Evolutionary conservation across 768 basidiomycete species (phyloP).

Genomic region (Tulasnella sp.): DNA sequence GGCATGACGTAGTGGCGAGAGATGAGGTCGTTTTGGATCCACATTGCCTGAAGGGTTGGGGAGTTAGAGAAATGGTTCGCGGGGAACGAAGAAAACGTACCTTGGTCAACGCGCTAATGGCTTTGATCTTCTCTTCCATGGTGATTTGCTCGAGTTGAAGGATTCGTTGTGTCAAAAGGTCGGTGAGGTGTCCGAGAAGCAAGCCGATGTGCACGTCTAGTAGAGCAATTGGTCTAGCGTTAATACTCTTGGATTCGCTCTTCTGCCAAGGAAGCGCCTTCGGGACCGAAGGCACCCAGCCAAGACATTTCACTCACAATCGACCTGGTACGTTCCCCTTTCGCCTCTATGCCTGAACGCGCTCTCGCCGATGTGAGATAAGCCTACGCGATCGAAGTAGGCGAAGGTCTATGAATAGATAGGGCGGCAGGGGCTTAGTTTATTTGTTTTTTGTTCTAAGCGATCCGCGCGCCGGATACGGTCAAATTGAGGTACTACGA

Average conservation of each 20-base stretch:
- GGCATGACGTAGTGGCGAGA: conserved; percentile 4
- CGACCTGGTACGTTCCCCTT: background rate
- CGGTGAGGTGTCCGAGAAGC: background rate
- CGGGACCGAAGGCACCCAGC: background rate
- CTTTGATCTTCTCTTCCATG: background rate
- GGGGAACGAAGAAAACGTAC: too few species aligned
- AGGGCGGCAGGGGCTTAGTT: background rate
- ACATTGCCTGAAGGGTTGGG: too few species aligned
- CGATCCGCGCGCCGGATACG: background rate
- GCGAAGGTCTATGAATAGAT: conserved; percentile 3
- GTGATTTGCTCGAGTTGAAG: background rate
- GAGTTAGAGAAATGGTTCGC: too few species aligned
- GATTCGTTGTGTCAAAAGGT: background rate
- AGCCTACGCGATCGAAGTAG: conserved; percentile 3
- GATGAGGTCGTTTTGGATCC: conserved; percentile 9
- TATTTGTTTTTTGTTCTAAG: background rate
- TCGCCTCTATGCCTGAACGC: conserved; percentile 2
- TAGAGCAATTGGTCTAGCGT: background rate
- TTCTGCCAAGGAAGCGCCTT: background rate
- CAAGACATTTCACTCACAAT: background rate
- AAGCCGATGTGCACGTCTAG: background rate
- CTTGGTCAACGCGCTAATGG: conserved; percentile 3
- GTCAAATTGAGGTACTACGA: background rate
- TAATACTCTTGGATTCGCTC: background rate
- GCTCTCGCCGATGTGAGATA: background rate